Evolutionary conservation across 164 flowering plant genomes (phyloP).

Genomic region (Aristolochia californica): DNA sequence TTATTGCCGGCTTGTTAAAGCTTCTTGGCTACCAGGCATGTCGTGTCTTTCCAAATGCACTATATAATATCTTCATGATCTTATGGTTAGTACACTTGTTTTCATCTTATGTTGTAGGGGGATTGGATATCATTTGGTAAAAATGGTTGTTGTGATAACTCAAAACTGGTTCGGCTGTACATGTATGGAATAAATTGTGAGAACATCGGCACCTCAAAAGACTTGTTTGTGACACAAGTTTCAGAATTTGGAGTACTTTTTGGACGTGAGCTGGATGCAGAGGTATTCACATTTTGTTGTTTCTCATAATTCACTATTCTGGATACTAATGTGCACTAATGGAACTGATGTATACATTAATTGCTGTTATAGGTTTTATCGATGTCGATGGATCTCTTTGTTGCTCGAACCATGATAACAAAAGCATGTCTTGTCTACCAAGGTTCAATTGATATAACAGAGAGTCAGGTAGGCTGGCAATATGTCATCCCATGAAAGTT

Average conservation of each 20-base stretch:
- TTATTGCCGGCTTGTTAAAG: background rate
- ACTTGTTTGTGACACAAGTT: conserved; percentile 67
- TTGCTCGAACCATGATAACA: conserved; percentile 88
- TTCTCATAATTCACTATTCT: background rate
- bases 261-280: conserved; percentile 98
- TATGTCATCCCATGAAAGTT: background rate
- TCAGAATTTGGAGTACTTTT: conserved; percentile 90
- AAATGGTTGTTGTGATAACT: conserved; percentile 33
- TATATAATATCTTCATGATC: too few relatives aligned
- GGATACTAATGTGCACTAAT: too few relatives aligned
- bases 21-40: too few relatives aligned
- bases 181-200: conserved; percentile 68
- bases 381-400: conserved; percentile 98
- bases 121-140: conserved; percentile 83
- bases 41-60: background rate
- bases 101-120: conserved; percentile 41
- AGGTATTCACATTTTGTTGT: conserved; percentile 32
- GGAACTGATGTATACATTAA: too few relatives aligned
- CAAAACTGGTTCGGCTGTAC: conserved; percentile 49
- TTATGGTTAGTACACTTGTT: too few relatives aligned
- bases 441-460: conserved; percentile 57
- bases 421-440: conserved; percentile 70
- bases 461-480: conserved; percentile 47
- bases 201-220: conserved; percentile 62
- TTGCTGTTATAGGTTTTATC: conserved; percentile 65